phyloP scores from a whole-genome alignment of 495 filamentous ascomycete species.

The Lepidopterella palustris region DNA sequence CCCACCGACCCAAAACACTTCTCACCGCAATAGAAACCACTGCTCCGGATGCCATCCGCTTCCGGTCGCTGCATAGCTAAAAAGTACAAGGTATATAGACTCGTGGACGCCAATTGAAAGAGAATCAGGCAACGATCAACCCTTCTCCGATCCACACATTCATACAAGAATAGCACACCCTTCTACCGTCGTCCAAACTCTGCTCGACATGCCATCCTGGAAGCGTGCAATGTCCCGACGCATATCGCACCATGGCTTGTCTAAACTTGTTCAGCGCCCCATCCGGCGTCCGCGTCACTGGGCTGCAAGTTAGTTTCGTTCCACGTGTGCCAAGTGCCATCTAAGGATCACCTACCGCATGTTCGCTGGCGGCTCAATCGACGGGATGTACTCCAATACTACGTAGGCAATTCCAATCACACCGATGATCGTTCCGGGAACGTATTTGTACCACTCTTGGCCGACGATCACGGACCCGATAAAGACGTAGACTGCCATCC shows the following conservation, averaged over 20 bases:
- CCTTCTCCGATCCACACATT: background rate
- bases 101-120: slow-evolving; percentile 2
- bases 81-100: background rate
- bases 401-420: slow-evolving; percentile 40
- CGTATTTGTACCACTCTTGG: slow-evolving; percentile 39
- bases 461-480: slow-evolving; percentile 77
- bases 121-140: background rate
- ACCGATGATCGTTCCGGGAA: slow-evolving; percentile 35
- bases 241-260: slow-evolving; percentile 6
- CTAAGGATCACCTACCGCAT: slow-evolving; percentile 55
- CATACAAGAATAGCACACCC: slow-evolving; percentile 20
- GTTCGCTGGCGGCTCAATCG: slow-evolving; percentile 94
- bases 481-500: slow-evolving; percentile 82
- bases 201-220: background rate
- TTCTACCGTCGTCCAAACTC: background rate
- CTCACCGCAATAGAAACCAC: background rate
- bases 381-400: slow-evolving; percentile 86
- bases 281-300: slow-evolving; percentile 71
- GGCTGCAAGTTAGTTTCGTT: background rate
- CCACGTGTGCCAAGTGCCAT: background rate
- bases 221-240: background rate
- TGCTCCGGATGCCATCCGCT: background rate
- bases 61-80: background rate
- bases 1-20: background rate
- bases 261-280: slow-evolving; percentile 88